These are phyloP conservation scores for Penicillium nucicola DNA, from an alignment of 495 filamentous ascomycete species.

Conservation along the genomic window DNA sequence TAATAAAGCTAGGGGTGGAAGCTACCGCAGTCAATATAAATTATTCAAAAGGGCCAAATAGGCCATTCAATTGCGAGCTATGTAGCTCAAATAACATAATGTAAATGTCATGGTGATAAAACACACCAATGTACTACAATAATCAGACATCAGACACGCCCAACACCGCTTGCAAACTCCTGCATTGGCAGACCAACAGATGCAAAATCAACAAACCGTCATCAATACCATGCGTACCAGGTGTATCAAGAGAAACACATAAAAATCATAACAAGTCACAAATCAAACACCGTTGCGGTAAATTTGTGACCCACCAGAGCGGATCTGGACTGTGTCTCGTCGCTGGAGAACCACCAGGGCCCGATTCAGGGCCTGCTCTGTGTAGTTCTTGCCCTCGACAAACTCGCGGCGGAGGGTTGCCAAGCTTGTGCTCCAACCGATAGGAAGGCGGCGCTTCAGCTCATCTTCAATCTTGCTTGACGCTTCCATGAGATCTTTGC, in stretches of 20 bases:
- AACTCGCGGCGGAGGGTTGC: constrained; percentile 85
- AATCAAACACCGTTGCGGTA: constrained; percentile 68
- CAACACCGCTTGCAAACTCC: constrained; percentile 20
- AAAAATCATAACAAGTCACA: constrained; percentile 16
- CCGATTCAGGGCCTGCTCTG: constrained; percentile 77
- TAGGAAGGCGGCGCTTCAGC: constrained; percentile 79
- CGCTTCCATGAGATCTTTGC: constrained; percentile 86
- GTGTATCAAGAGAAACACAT: constrained; percentile 24
- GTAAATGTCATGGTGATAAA: too few relatives aligned
- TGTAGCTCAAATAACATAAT: too few relatives aligned
- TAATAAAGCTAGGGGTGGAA: too few relatives aligned
- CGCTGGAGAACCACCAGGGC: constrained; percentile 83
- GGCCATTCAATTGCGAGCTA: too few relatives aligned
- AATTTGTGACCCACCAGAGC: constrained; percentile 84
- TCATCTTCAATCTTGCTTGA: constrained; percentile 87
- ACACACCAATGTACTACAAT: too few relatives aligned
- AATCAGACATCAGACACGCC: constrained; percentile 18
- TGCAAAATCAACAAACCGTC: constrained; percentile 18
- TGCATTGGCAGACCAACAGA: constrained; percentile 11
- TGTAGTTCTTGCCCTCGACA: constrained; percentile 82
- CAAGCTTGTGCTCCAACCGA: constrained; percentile 91
- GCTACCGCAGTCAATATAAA: too few relatives aligned
- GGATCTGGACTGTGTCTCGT: constrained; percentile 86
- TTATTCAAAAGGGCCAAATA: too few relatives aligned
- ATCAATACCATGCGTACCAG: constrained; percentile 20